Evolutionary conservation across 176 grass and related monocot species (phyloP), one percentile per base, ranked within the genome.

Genomic region (Musa acuminata): DNA sequence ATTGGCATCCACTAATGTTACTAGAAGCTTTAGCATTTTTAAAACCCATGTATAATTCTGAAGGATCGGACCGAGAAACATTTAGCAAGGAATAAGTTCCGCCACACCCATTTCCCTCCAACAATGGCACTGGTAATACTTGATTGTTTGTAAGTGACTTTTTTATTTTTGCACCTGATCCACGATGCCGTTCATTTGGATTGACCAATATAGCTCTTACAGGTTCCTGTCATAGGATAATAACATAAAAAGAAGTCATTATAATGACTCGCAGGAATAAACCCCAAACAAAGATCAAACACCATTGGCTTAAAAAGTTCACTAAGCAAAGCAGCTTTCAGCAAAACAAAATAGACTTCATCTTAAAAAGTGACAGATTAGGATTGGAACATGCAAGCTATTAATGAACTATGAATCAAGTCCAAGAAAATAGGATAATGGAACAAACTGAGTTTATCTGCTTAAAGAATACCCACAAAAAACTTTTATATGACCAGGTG

Each of bases 111-210:
- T 13, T 35, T 75, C 76, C 77, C 68, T 82, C 75, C 57, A 79
- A 80, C 66, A 51, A 68, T 63, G 80, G 71, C 2, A 81, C 78
- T 62, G 52, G 72, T 64, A 66, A 77, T 35, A 87, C 65, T 80
- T 57, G 71, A 50, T 75, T 52, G 58, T 48, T 64, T 75, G 35
- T 80, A 12, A 71, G 77, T 75, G 80, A 87, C 84, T 93, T 99
- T 79, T 94, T 99, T 64, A 99, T 89, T 87, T 99, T 99, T 53
- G 85, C 95, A 80, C 95, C 95, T 70, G 91, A 91, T 26, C 73
- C 65, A 25, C 73, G 88, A 76, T 71, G 62, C 20, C 82, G 82
- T 25, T n/a, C n/a, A 75, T 43, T 80, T 13, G 75, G 73, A n/a
- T 71, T 76, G 51, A 77, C 67, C 66, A 58, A 79, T 78, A 80